Conservation (phyloP, 345 rosid species). For the Citrus glauca region DNA sequence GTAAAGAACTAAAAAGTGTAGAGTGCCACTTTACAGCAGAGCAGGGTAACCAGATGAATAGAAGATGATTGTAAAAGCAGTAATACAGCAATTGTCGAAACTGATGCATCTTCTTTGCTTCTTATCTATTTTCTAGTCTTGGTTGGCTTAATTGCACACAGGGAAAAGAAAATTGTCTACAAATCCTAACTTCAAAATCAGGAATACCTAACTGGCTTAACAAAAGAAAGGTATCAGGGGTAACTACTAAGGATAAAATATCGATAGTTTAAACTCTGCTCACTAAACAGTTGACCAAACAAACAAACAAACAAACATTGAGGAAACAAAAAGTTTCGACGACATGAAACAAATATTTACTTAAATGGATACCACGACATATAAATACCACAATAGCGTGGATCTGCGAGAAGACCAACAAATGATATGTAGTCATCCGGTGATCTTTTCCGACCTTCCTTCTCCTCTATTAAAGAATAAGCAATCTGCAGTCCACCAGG, state of each 20-base stretch:
- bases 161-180: not conserved
- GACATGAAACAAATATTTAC: conserved; percentile 16
- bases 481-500: conserved; percentile 56
- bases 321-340: conserved; percentile 1
- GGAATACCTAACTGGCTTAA: not conserved
- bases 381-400: conserved; percentile 89
- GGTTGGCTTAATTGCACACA: not conserved
- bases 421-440: conserved; percentile 83
- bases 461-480: conserved; percentile 81
- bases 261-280: not conserved
- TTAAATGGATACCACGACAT: conserved; percentile 32
- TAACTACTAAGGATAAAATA: not conserved
- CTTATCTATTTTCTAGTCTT: not conserved
- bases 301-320: not conserved
- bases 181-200: not conserved
- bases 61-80: not conserved
- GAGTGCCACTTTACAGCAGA: not conserved
- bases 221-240: not conserved
- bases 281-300: not conserved
- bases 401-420: conserved; percentile 94
- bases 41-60: not conserved
- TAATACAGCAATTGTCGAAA: not conserved
- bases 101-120: not conserved
- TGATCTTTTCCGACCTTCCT: conserved; percentile 64
- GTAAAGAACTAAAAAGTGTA: not conserved